Base-by-base conservation (phyloP, 345 rosid species). In the Psidium guajava region DNA sequence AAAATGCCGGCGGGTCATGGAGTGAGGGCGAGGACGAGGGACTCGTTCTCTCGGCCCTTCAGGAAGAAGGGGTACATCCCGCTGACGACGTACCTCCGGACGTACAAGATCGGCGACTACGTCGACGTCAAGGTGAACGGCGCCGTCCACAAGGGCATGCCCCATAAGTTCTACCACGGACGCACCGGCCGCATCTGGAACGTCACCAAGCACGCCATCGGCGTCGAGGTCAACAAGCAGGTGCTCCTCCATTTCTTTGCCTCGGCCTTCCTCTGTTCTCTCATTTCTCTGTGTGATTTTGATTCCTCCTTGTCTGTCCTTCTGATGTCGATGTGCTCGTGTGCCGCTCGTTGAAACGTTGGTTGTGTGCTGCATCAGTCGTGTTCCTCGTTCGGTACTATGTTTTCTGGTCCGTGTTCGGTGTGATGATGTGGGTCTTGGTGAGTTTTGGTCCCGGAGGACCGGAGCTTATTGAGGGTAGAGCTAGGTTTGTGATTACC, bases 11-110 rank as follows among this genome's bases (percentile, higher is more conserved):
- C 95, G 0, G 97, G 97, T 36, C 97, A 94, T 59, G 97, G 97
- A 27, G 59, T 94, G 5, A 89, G 97, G 44, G 94, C 2, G 85
- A 87, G 97, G 24, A 94, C 95, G 1, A 86, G 97, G 82, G 97
- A 94, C 87, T 86, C 91, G 52, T 94, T 94, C 89, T 86, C 97
- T 7, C 83, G 97, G n/a, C 86, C 89, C 4, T 94, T 94, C 90
- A 93, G 97, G 89, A 94, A 93, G 97, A 92, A 91, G 95, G 97
- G 97, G 69, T 93, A 89, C 92, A 93, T 93, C 85, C 91, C 97
- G 1, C 83, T 94, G 87, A 90, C 97, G 1, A 94, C 95, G 21
- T 93, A 94, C 88, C 90, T 94, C 22, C 88, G 90, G 85, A 92
- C 93, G 42, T 94, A 88, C 91, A 94, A 91, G 92, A 84, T 93